A percentile compares a stretch with the other conserved stretches of the same genome.
These are phyloP conservation scores for Lentinus brumalis DNA, from an alignment of 768 basidiomycete genomes.

Conservation along the genomic window DNA sequence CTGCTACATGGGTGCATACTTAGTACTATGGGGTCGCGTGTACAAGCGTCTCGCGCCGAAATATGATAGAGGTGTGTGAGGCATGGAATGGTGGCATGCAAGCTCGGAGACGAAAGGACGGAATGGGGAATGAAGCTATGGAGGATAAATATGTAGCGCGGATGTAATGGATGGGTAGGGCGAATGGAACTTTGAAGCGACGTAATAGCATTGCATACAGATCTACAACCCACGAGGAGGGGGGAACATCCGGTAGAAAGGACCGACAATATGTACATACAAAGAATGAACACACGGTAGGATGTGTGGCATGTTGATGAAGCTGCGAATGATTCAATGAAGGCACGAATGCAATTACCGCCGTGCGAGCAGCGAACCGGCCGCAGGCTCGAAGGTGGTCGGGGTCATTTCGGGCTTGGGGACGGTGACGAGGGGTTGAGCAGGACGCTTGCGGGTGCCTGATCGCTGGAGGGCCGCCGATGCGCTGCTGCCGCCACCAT, in stretches of 20 bases:
- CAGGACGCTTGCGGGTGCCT: slow-evolving; percentile 39
- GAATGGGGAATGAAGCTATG: too few relatives aligned
- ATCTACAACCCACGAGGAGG: not conserved
- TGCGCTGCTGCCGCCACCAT: slow-evolving; percentile 24
- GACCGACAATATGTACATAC: not conserved
- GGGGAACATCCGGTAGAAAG: not conserved
- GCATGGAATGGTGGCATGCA: too few relatives aligned
- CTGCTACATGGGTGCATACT: too few relatives aligned
- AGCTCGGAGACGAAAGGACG: too few relatives aligned
- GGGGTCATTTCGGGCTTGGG: slow-evolving; percentile 36
- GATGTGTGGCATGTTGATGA: not conserved
- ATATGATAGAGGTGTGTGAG: too few relatives aligned
- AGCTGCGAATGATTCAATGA: too few relatives aligned
- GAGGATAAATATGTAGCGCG: too few relatives aligned
- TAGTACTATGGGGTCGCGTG: too few relatives aligned
- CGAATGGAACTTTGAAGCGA: not conserved
- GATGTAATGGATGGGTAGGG: not conserved
- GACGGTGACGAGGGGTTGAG: slow-evolving; percentile 52
- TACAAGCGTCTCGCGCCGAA: too few relatives aligned
- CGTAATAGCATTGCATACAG: not conserved
- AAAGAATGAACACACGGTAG: not conserved
- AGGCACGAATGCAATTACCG: not conserved
- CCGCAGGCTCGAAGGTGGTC: slow-evolving; percentile 60
- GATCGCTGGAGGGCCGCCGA: slow-evolving; percentile 39
- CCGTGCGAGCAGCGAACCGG: slow-evolving; percentile 63